Base-by-base conservation (phyloP, 441 rosid species). In the Mallotus repandus region DNA sequence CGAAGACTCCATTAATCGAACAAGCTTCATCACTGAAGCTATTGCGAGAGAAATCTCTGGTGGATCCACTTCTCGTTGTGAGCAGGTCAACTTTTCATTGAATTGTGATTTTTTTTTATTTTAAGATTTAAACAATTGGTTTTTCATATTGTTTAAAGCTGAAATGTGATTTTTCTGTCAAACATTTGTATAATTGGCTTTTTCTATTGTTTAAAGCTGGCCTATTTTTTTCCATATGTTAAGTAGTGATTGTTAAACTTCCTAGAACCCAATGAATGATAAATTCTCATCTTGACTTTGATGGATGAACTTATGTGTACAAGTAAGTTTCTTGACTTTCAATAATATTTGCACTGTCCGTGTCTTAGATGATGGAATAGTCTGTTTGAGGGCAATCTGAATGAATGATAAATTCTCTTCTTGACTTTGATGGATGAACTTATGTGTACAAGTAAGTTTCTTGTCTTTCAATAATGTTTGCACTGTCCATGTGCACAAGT, bases 21-120 rank as follows among this genome's bases (percentile, higher is more conserved):
- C 85, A 59, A 85, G 89, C 77, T 80, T 63, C 63, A 72, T 82
- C 63, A 86, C 89, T 1, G 84, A 82, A 79, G 91, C 94, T 4
- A 83, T 83, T 82, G 89, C 96, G 0, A 85, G 90, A 83, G 94
- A 87, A 79, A 89, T 88, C 68, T 87, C 83, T 54, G 86, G 91
- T 50, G 97, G 94, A 57, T 72, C 86, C 11, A 85, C 91, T 72
- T 86, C 90, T 66, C 77, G 75, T 9, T 81, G 71, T 63, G 80
- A 88, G 55, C 92, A 85, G 89, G 96, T 92, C 61, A 66, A 45
- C 25, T 49, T 25, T 71, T 58, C 53, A 10, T 55, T 19, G 45
- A 43, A 48, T 8, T 48, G 46, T 72, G 55, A 3, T 16, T 18
- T 25, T 12, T n/a, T 43, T 52, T 15, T 50, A 43, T 45, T 45